Evolutionary conservation across 768 basidiomycete genomes (phyloP).

Genomic region (Tubosaeta brunneosetosa): DNA sequence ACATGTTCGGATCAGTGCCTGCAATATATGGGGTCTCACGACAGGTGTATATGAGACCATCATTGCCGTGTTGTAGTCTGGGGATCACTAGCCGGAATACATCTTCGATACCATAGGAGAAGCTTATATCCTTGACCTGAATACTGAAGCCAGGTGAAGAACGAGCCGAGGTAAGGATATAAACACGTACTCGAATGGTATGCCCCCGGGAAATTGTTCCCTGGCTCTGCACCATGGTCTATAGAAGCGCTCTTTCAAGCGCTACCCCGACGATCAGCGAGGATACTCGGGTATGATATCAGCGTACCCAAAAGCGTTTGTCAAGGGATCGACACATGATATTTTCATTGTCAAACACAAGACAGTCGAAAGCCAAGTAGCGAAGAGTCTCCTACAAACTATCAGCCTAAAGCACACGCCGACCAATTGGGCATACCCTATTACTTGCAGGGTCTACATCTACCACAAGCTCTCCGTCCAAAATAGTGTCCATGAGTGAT

Average conservation of each 20-base stretch:
- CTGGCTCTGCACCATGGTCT: constrained; percentile 73
- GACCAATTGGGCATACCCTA: constrained; percentile 42
- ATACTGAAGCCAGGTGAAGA: constrained; percentile 48
- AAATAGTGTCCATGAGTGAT: constrained; percentile 71
- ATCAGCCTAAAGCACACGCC: neutral
- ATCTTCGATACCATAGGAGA: constrained; percentile 83
- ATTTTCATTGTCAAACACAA: constrained; percentile 81
- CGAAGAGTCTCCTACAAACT: constrained; percentile 66
- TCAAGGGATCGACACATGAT: constrained; percentile 80
- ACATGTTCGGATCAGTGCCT: constrained; percentile 91
- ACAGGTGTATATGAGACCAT: constrained; percentile 95
- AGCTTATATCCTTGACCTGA: constrained; percentile 79
- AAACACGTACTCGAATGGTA: constrained; percentile 78
- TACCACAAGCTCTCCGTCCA: constrained; percentile 93
- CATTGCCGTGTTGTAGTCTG: constrained; percentile 82
- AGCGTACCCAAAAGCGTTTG: constrained; percentile 84
- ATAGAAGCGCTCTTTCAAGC: constrained; percentile 77
- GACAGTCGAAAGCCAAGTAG: constrained; percentile 87
- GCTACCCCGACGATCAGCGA: constrained; percentile 11
- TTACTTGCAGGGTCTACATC: constrained; percentile 79
- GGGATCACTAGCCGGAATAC: constrained; percentile 86
- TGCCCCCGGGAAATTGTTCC: constrained; percentile 56
- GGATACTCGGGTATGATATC: neutral
- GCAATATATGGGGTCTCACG: constrained; percentile 74
- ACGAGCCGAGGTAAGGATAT: constrained; percentile 1